phyloP scores from a whole-genome alignment of 495 filamentous ascomycete species.

The Penicillium nucicola region DNA sequence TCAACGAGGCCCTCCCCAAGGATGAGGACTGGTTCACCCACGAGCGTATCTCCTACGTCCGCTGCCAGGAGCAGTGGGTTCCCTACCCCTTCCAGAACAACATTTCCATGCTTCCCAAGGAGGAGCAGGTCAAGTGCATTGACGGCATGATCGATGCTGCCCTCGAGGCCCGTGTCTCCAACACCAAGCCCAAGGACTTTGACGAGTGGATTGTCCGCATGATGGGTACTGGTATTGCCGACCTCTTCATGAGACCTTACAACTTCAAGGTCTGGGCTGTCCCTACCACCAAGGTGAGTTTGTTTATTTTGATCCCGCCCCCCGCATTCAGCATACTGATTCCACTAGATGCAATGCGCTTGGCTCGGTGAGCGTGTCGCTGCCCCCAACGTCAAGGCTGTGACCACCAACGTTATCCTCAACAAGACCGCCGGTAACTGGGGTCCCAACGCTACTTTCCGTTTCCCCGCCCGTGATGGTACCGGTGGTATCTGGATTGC shows the following conservation, averaged over 20 bases:
- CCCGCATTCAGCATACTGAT: neutral
- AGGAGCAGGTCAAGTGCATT: constrained; percentile 92
- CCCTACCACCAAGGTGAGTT: constrained; percentile 87
- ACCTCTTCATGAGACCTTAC: constrained; percentile 99
- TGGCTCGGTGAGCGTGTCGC: constrained; percentile 99
- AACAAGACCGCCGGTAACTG: constrained; percentile 96
- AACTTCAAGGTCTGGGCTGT: constrained; percentile 99
- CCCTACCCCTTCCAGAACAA: constrained; percentile 99
- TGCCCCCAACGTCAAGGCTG: constrained; percentile 92
- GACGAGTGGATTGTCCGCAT: constrained; percentile 98
- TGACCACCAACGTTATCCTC: constrained; percentile 91
- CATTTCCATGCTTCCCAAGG: constrained; percentile 96
- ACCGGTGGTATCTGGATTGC: constrained; percentile 99
- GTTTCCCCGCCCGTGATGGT: constrained; percentile 92
- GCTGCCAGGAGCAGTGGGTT: constrained; percentile 93
- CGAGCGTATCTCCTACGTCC: constrained; percentile 98
- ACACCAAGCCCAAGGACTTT: constrained; percentile 90
- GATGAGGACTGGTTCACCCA: constrained; percentile 95
- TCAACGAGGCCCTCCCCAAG: constrained; percentile 92
- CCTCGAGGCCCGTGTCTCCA: constrained; percentile 77
- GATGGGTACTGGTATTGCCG: constrained; percentile 85
- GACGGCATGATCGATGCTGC: constrained; percentile 97
- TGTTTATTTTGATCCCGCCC: neutral
- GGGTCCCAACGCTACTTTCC: constrained; percentile 98
- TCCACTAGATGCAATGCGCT: constrained; percentile 89